phyloP scores from a whole-genome alignment of 2,329 filamentous ascomycete species.

The Trichoderma aggressivum region DNA sequence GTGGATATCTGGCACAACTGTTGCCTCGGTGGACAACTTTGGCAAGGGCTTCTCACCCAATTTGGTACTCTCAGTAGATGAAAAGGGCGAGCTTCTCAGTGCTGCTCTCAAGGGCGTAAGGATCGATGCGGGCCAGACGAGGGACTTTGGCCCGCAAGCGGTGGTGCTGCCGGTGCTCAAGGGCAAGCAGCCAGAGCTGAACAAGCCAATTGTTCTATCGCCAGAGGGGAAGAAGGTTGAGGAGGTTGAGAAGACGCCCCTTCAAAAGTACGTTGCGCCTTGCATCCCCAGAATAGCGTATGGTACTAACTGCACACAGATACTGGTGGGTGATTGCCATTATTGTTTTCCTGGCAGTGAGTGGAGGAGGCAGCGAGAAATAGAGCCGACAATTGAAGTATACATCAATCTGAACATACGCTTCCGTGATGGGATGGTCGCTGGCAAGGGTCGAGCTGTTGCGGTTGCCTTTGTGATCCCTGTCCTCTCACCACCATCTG shows the following conservation, averaged over 20 bases:
- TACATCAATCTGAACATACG: background rate
- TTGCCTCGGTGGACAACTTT: slow-evolving; percentile 56
- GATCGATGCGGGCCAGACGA: slow-evolving; percentile 62
- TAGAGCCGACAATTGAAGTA: slow-evolving; percentile 31
- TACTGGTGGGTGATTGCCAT: slow-evolving; percentile 65
- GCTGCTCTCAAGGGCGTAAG: slow-evolving; percentile 52
- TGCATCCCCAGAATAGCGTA: background rate
- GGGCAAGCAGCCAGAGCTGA: slow-evolving; percentile 58
- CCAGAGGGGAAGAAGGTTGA: slow-evolving; percentile 57
- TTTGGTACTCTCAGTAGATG: slow-evolving; percentile 51
- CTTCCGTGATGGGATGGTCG: background rate
- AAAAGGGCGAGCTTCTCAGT: slow-evolving; percentile 44
- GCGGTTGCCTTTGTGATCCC: background rate
- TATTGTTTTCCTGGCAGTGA: slow-evolving; percentile 50
- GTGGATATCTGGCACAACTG: slow-evolving; percentile 56
- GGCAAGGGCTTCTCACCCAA: slow-evolving; percentile 59
- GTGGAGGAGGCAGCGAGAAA: slow-evolving; percentile 49
- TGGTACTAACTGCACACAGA: slow-evolving; percentile 42
- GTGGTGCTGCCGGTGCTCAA: slow-evolving; percentile 45
- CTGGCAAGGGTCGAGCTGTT: too few relatives aligned
- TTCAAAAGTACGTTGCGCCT: slow-evolving; percentile 60
- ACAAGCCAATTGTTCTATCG: slow-evolving; percentile 60
- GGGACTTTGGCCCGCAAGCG: slow-evolving; percentile 62
- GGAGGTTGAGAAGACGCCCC: slow-evolving; percentile 58
- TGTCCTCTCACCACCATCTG: background rate